phyloP scores from a whole-genome alignment of 805 yeast species.

The Metschnikowia peoriensis region DNA sequence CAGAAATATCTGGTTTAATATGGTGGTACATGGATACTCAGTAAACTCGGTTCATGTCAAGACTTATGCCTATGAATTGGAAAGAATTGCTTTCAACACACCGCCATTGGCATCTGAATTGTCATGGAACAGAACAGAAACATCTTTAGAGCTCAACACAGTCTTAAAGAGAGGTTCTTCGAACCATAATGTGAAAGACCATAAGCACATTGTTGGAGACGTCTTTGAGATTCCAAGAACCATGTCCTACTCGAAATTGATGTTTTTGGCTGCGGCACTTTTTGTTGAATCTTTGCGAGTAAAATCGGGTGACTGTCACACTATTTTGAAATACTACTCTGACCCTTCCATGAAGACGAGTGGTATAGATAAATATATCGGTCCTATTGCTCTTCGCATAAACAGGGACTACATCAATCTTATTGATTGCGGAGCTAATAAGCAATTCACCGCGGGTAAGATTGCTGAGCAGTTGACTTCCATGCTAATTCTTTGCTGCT shows the following conservation, averaged over 20 bases:
- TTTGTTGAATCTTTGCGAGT: constrained; percentile 79
- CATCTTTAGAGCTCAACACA: constrained; percentile 88
- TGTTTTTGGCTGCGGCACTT: constrained; percentile 82
- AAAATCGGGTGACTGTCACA: constrained; percentile 76
- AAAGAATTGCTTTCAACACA: constrained; percentile 76
- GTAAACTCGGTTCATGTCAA: constrained; percentile 53
- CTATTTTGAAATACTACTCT: constrained; percentile 72
- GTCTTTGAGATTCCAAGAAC: constrained; percentile 50
- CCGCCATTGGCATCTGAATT: constrained; percentile 30
- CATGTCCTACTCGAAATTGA: constrained; percentile 70
- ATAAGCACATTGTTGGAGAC: constrained; percentile 57
- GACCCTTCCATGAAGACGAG: constrained; percentile 76
- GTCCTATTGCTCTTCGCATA: constrained; percentile 59
- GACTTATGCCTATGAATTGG: constrained; percentile 48
- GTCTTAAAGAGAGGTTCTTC: constrained; percentile 88
- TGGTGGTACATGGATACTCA: constrained; percentile 89
- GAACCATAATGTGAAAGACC: constrained; percentile 72
- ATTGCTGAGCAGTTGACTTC: constrained; percentile 66
- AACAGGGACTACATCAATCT: constrained; percentile 54
- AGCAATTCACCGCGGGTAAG: constrained; percentile 53
- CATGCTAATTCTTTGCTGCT: constrained; percentile 70
- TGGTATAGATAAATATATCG: constrained; percentile 67
- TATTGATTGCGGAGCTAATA: constrained; percentile 52
- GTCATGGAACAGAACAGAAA: constrained; percentile 69
- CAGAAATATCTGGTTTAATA: constrained; percentile 90